A percentile compares a stretch with the other conserved stretches of the same genome.
phyloP scores from a whole-genome alignment of 2,329 filamentous ascomycete genomes.

The Daldinia eschscholtzii region DNA sequence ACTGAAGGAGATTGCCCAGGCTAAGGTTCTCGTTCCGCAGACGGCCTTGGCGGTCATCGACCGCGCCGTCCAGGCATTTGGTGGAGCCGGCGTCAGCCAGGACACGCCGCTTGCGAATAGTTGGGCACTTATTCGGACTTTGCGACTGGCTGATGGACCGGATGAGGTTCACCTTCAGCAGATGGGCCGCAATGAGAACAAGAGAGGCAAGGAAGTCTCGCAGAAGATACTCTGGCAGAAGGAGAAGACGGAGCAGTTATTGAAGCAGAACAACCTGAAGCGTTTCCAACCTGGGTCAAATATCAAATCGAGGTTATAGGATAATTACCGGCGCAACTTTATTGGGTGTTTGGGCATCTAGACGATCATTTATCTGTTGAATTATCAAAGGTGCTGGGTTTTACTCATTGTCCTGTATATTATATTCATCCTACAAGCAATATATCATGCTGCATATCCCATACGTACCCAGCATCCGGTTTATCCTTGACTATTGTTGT shows the following conservation, averaged over 20 bases:
- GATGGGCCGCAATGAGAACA: conserved; percentile 85
- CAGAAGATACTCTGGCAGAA: conserved; percentile 74
- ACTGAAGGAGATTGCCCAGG: conserved; percentile 92
- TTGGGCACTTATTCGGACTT: conserved; percentile 84
- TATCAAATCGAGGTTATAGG: conserved; percentile 64
- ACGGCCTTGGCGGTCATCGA: conserved; percentile 90
- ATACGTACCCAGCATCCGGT: not conserved
- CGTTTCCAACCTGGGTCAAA: conserved; percentile 64
- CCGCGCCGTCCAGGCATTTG: conserved; percentile 92
- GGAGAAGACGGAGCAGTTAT: conserved; percentile 73
- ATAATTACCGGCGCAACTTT: not conserved
- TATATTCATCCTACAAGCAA: not conserved
- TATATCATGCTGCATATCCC: not conserved
- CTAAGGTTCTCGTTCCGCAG: conserved; percentile 90
- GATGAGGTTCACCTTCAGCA: conserved; percentile 94
- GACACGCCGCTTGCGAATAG: conserved; percentile 91
- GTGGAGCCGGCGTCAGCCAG: conserved; percentile 90
- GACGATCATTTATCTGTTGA: not conserved
- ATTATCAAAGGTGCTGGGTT: not conserved
- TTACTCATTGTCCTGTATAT: not conserved
- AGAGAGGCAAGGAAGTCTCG: conserved; percentile 71
- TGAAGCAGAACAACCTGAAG: conserved; percentile 68
- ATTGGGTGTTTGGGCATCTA: not conserved
- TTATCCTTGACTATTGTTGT: too few relatives aligned
- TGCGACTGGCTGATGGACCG: conserved; percentile 90